phyloP scores from a whole-genome alignment of 345 rosid species.

The Sisymbrium altissimum region DNA sequence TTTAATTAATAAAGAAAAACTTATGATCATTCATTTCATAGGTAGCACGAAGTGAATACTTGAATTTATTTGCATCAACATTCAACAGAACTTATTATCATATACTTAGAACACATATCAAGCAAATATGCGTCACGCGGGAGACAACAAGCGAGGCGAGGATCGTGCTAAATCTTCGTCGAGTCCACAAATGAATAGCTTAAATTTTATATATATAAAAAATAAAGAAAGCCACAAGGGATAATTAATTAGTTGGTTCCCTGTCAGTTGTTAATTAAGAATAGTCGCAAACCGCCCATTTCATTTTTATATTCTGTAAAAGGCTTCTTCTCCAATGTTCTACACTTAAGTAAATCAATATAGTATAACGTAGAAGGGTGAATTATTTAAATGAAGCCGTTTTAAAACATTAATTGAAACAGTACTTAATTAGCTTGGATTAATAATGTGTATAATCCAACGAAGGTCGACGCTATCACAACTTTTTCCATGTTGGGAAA shows the following conservation, averaged over 20 bases:
- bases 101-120: not conserved
- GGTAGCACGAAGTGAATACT: not conserved
- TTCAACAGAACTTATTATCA: not conserved
- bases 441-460: not conserved
- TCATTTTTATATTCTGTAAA: conserved; percentile 19
- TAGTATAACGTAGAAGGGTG: not conserved
- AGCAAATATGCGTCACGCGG: conserved; percentile 15
- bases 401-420: not conserved
- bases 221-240: not conserved
- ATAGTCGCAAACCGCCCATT: conserved; percentile 30
- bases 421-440: too few species aligned
- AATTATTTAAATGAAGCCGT: not conserved
- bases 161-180: conserved; percentile 27
- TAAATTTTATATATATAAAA: not conserved
- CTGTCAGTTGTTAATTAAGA: conserved; percentile 33
- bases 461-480: not conserved
- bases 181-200: not conserved
- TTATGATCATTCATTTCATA: not conserved
- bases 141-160: conserved; percentile 29
- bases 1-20: not conserved
- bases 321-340: conserved; percentile 32
- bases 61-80: not conserved
- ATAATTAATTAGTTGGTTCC: conserved; percentile 23
- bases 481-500: not conserved
- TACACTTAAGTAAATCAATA: conserved; percentile 19